Conservation (phyloP, 176 grass and related monocot genomes). For the Cenchrus fungigraminus region DNA sequence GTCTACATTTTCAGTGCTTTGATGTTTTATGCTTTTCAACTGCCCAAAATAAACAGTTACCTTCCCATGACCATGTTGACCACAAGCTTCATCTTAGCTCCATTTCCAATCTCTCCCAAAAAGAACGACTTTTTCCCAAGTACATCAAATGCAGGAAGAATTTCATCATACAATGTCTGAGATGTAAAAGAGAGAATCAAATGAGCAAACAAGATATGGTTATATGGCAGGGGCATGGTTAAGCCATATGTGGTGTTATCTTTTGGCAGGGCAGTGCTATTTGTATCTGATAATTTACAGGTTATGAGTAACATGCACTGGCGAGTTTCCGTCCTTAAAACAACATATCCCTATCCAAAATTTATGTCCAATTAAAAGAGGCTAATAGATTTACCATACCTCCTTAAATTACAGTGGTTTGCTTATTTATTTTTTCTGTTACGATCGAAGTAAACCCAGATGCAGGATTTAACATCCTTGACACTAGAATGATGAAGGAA, state of each 20-base stretch:
- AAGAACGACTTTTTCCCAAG: constrained; percentile 96
- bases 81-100: constrained; percentile 97
- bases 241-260: not conserved
- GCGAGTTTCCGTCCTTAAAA: constrained; percentile 1
- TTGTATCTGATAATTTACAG: not conserved
- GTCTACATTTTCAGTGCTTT: not conserved
- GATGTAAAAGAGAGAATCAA: constrained; percentile 20
- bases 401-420: not conserved
- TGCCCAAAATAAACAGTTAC: constrained; percentile 45
- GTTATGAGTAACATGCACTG: constrained; percentile 3
- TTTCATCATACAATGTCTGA: constrained; percentile 83
- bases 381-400: constrained; percentile 14
- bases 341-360: constrained; percentile 11
- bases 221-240: not conserved
- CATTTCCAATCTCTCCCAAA: constrained; percentile 87
- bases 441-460: not conserved
- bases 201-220: constrained; percentile 20
- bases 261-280: constrained; percentile 2
- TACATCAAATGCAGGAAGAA: constrained; percentile 81
- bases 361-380: constrained; percentile 5
- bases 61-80: constrained; percentile 99
- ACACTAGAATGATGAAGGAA: constrained; percentile 14
- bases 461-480: not conserved
- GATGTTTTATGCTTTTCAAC: not conserved
- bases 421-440: not conserved